Base-by-base conservation (phyloP, 768 basidiomycete genomes). In the Stropharia rugosoannulata region DNA sequence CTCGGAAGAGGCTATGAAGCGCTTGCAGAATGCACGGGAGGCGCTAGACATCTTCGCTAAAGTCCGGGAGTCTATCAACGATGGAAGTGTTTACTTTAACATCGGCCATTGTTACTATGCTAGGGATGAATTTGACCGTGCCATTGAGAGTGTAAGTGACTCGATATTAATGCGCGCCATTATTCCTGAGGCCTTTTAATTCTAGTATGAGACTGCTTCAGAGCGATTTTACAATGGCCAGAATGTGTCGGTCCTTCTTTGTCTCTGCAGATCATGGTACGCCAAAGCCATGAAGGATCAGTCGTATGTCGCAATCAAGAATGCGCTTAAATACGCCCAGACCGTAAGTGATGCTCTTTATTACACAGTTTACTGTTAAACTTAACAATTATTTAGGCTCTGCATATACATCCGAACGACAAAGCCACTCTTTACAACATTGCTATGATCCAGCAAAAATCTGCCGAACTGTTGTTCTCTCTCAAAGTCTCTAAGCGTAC, bases 381-480 rank as follows among this genome's bases (percentile, higher is more conserved):
- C 37, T 51, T 63, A 19, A 54, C 25, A 9, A 25, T 49, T 10
- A 8, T 43, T 4, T 59, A 98, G 95, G 95, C 95, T 1, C 76
- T 90, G 13, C 88, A 92, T 59, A 71, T 94, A 5, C 86, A 89
- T 60, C 94, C 95, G 0, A 81, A 78, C 53, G 97, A 99, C 74
- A 95, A 95, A 66, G 90, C 93, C 3, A 85, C 89, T 49, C 58
- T 93, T 41, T 98, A 95, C 73, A 98, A 99, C 70, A 92, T 98
- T 63, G 95, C 96, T 52, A 95, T 99, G 90, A 94, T 98, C 35
- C 88, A 95, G 70, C 97, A 99, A 68, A 98, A 98, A 71, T 87
- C 91, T 0, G 91, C 93, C 0, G 96, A 98, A 69, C 80, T 98
- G 73, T 73, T 98, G 22, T 87, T 94, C 60, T 79, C 84, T 1